A percentile compares a stretch with the other conserved stretches of the same genome.
phyloP scores from a whole-genome alignment of 2,329 filamentous ascomycete genomes.

The Akanthomyces dipterigenus region DNA sequence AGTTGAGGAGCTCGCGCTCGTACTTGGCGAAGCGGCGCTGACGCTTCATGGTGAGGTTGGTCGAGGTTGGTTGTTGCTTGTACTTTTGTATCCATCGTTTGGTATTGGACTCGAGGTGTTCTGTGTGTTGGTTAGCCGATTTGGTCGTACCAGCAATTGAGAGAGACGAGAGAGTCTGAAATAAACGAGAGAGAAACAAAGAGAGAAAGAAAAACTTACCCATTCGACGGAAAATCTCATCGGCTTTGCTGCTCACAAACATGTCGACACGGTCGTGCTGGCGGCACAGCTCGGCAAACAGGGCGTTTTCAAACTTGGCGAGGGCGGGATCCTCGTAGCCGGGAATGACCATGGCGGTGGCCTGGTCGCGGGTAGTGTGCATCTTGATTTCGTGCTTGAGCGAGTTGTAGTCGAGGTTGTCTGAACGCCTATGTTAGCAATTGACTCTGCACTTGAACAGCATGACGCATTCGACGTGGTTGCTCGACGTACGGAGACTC shows the following conservation, averaged over 20 bases:
- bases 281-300: slow-evolving; percentile 62
- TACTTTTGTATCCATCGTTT: slow-evolving; percentile 41
- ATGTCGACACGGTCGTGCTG: slow-evolving; percentile 74
- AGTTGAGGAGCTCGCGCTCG: slow-evolving; percentile 45
- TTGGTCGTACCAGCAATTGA: too few species aligned
- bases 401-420: slow-evolving; percentile 85
- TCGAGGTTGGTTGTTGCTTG: slow-evolving; percentile 22
- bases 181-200: not conserved
- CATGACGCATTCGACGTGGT: not conserved
- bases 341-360: slow-evolving; percentile 65
- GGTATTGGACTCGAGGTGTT: slow-evolving; percentile 42
- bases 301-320: slow-evolving; percentile 60
- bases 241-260: slow-evolving; percentile 73
- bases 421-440: slow-evolving; percentile 30
- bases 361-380: slow-evolving; percentile 66
- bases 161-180: not conserved
- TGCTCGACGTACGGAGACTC: slow-evolving; percentile 56
- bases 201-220: slow-evolving; percentile 33
- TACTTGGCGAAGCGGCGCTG: slow-evolving; percentile 48
- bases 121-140: slow-evolving; percentile 23
- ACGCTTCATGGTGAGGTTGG: slow-evolving; percentile 33
- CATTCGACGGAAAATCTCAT: slow-evolving; percentile 66
- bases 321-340: slow-evolving; percentile 56
- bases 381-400: slow-evolving; percentile 79
- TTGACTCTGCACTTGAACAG: not conserved